These are phyloP conservation scores for Lyophyllum semitale DNA, from an alignment of 768 basidiomycete species.

Conservation along the genomic window DNA sequence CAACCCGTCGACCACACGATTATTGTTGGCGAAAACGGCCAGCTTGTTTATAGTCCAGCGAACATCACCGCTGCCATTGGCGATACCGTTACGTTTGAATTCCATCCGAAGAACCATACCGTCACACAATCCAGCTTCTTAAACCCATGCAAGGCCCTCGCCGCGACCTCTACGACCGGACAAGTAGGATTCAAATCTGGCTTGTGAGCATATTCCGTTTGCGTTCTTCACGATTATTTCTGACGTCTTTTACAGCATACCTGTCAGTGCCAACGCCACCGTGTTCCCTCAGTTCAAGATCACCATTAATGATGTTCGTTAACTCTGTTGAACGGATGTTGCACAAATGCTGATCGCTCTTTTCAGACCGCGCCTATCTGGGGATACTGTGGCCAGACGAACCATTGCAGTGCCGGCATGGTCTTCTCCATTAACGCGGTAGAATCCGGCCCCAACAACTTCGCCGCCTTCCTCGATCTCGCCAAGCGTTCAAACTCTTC, in stretches of 20 bases:
- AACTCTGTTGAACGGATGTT: not conserved
- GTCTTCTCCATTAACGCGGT: constrained; percentile 64
- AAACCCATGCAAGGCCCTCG: constrained; percentile 34
- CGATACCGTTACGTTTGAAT: constrained; percentile 46
- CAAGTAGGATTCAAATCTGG: constrained; percentile 41
- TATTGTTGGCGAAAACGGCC: constrained; percentile 38
- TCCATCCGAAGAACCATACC: constrained; percentile 50
- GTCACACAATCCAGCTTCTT: constrained; percentile 43
- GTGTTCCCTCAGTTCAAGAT: constrained; percentile 48
- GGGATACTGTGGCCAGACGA: constrained; percentile 56
- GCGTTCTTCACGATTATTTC: not conserved
- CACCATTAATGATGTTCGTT: constrained; percentile 45
- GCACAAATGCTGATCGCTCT: not conserved
- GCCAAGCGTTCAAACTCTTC: constrained; percentile 10
- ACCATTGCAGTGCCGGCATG: constrained; percentile 62
- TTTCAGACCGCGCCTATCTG: constrained; percentile 51
- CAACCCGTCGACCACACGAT: constrained; percentile 36
- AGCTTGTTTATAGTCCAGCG: constrained; percentile 34
- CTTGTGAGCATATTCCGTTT: constrained; percentile 35
- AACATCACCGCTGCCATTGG: constrained; percentile 42
- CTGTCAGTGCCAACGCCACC: constrained; percentile 40
- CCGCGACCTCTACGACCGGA: constrained; percentile 19
- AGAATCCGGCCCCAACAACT: constrained; percentile 51
- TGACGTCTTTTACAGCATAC: constrained; percentile 32
- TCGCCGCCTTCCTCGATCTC: constrained; percentile 43